Evolutionary conservation across 768 basidiomycete genomes (phyloP).

Genomic region (Tephrocybe rancida): DNA sequence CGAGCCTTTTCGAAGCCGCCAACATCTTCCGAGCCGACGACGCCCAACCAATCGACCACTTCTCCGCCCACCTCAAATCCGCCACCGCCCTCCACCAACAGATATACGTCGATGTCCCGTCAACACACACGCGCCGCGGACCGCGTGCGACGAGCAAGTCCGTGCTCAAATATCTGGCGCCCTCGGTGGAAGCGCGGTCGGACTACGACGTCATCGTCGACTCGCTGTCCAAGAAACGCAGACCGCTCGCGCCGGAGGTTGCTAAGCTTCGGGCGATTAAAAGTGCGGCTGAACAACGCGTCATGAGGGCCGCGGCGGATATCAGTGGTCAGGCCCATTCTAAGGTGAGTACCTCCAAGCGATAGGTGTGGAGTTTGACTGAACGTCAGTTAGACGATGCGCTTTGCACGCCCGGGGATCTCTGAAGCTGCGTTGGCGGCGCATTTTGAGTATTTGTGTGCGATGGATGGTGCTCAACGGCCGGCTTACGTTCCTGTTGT

Average conservation of each 20-base stretch:
- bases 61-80: conserved; percentile 60
- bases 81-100: conserved; percentile 49
- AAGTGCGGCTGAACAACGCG: conserved; percentile 69
- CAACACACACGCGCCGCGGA: conserved; percentile 34
- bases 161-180: conserved; percentile 54
- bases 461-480: conserved; percentile 77
- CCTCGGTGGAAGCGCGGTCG: conserved; percentile 27
- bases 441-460: conserved; percentile 90
- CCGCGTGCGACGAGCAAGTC: conserved; percentile 47
- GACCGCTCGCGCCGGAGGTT: conserved; percentile 66
- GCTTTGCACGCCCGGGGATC: conserved; percentile 53
- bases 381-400: conserved; percentile 68
- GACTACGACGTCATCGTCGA: conserved; percentile 63
- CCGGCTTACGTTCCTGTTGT: conserved; percentile 98
- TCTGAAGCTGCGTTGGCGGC: conserved; percentile 54
- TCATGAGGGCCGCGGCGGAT: conserved; percentile 86
- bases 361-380: not conserved
- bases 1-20: conserved; percentile 65
- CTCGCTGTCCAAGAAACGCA: conserved; percentile 46
- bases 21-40: conserved; percentile 79
- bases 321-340: conserved; percentile 87
- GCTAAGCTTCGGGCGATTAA: conserved; percentile 78
- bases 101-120: conserved; percentile 55
- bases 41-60: conserved; percentile 56
- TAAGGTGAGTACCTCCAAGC: conserved; percentile 52